Percentiles rank a stretch among this genome's conserved stretches.
phyloP scores from a whole-genome alignment of 1,139 yeast species.

The Suhomyces yuchorum region DNA sequence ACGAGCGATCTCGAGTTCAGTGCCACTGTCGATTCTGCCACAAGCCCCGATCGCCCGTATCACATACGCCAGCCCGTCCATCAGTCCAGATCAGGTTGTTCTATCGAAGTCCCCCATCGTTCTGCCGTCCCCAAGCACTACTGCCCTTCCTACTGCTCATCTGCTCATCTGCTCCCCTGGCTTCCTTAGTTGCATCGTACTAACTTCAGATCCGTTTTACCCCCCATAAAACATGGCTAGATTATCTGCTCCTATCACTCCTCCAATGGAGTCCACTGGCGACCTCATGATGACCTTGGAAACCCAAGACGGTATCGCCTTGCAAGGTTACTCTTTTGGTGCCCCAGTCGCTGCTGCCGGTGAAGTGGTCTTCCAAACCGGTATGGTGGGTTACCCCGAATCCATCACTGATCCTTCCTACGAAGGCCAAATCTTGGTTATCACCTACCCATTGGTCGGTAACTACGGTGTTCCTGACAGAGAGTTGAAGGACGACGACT shows the following conservation, averaged over 20 bases:
- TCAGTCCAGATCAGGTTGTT: too few species aligned
- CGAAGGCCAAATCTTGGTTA: constrained; percentile 95
- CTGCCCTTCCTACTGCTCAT: neutral
- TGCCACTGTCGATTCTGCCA: neutral
- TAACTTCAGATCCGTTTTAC: constrained; percentile 8
- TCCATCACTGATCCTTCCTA: constrained; percentile 98
- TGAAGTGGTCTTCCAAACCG: constrained; percentile 98
- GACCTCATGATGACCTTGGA: constrained; percentile 88
- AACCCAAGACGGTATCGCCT: constrained; percentile 83
- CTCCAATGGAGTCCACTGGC: constrained; percentile 81
- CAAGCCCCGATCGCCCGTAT: neutral
- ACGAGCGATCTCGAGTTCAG: neutral
- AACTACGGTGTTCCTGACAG: constrained; percentile 99
- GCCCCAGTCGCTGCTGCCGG: constrained; percentile 90
- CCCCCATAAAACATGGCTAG: constrained; percentile 21
- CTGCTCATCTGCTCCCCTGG: neutral
- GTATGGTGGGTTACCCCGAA: constrained; percentile 99
- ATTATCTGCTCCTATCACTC: constrained; percentile 75
- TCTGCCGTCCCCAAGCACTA: neutral
- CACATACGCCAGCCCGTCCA: too few species aligned
- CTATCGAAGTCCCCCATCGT: neutral
- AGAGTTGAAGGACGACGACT: constrained; percentile 66
- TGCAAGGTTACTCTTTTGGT: constrained; percentile 98
- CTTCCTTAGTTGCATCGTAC: constrained; percentile 1
- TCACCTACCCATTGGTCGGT: constrained; percentile 96